These are phyloP conservation scores for Daedalea quercina DNA, from an alignment of 768 basidiomycete species.

Conservation along the genomic window DNA sequence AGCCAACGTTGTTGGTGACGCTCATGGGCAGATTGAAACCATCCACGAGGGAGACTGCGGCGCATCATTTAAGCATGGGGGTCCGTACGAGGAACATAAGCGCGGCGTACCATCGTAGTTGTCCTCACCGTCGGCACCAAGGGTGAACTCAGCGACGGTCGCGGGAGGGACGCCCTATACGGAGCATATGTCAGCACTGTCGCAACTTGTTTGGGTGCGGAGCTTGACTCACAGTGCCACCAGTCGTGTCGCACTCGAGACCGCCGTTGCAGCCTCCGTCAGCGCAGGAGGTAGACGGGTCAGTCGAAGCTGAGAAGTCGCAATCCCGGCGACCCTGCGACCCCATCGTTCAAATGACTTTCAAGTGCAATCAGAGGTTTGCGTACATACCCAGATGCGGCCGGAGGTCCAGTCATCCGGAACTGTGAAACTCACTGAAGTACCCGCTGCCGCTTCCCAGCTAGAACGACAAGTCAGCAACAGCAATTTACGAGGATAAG, in stretches of 20 bases:
- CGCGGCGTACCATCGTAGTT: constrained; percentile 26
- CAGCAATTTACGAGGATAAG: background rate
- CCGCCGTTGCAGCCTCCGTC: constrained; percentile 38
- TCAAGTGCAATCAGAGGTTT: background rate
- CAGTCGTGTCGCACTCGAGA: constrained; percentile 27
- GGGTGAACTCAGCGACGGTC: constrained; percentile 30
- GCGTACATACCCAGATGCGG: constrained; percentile 28
- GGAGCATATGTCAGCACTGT: background rate
- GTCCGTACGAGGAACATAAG: background rate
- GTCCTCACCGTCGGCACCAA: constrained; percentile 18
- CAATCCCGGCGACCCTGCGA: constrained; percentile 31
- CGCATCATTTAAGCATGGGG: background rate
- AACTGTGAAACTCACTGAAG: constrained; percentile 25
- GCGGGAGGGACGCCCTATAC: constrained; percentile 28
- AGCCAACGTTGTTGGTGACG: constrained; percentile 25
- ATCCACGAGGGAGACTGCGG: constrained; percentile 24
- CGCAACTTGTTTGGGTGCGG: background rate
- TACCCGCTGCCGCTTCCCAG: constrained; percentile 23
- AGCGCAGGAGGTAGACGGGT: constrained; percentile 27
- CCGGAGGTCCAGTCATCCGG: constrained; percentile 34
- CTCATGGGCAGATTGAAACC: constrained; percentile 29
- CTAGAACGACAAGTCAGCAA: constrained; percentile 10
- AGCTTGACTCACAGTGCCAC: constrained; percentile 26
- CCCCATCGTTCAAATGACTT: background rate
- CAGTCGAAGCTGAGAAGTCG: constrained; percentile 25